A percentile compares a stretch with the other conserved stretches of the same genome.
Evolutionary conservation across 305 asterid genomes (phyloP).

Genomic region (Fraxinus velutina): DNA sequence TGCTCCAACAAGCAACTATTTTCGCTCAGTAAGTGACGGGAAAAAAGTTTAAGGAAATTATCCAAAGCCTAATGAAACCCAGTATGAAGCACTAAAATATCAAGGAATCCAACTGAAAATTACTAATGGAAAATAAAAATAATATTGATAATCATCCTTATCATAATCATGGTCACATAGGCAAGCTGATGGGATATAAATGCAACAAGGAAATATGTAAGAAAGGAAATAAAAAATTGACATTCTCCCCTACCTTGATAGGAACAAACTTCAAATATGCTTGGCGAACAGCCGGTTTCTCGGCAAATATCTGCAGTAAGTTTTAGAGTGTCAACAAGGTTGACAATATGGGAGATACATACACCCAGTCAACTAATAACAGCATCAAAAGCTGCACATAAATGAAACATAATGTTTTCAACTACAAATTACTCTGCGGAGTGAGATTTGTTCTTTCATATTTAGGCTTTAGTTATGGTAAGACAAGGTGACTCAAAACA

Average conservation of each 20-base stretch:
- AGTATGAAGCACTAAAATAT: constrained; percentile 15
- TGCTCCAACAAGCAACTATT: constrained; percentile 8
- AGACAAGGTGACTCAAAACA: constrained; percentile 16
- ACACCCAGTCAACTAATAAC: constrained; percentile 7
- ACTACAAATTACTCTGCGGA: constrained; percentile 11
- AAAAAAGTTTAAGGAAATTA: constrained; percentile 1
- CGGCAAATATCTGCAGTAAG: constrained; percentile 79
- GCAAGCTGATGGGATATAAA: constrained; percentile 3
- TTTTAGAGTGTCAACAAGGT: background rate
- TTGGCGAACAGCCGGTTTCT: constrained; percentile 97
- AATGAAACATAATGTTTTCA: constrained; percentile 11
- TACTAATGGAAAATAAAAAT: constrained; percentile 11
- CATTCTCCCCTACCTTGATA: constrained; percentile 46
- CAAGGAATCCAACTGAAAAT: constrained; percentile 10
- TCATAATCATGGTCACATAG: background rate
- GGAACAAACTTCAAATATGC: constrained; percentile 84
- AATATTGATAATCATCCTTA: constrained; percentile 5
- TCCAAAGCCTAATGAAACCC: constrained; percentile 17
- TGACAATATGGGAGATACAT: constrained; percentile 9
- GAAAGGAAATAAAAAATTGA: constrained; percentile 1
- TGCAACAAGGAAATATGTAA: constrained; percentile 3
- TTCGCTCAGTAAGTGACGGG: background rate
- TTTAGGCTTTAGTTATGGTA: constrained; percentile 8
- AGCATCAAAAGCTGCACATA: background rate
- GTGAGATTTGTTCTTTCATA: constrained; percentile 9